Conservation (phyloP, 2,329 filamentous ascomycete species). For the Alternaria sp. region DNA sequence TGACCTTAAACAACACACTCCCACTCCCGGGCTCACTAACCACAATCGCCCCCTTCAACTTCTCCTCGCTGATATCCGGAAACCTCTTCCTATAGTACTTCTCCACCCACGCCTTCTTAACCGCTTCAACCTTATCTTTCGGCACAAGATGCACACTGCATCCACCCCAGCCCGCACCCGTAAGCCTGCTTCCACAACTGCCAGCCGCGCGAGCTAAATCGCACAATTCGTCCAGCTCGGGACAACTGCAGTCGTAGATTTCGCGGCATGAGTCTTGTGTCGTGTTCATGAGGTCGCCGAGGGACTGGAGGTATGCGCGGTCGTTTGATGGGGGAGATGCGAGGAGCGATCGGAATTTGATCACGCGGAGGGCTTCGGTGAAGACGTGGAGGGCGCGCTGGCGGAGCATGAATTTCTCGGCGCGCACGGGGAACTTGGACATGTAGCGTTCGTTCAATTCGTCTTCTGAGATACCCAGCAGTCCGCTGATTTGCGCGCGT, state of each 20-base stretch:
- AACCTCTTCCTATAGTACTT: slow-evolving; percentile 82
- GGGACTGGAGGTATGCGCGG: slow-evolving; percentile 70
- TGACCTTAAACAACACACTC: slow-evolving; percentile 49
- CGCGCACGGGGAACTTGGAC: slow-evolving; percentile 86
- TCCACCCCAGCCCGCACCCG: slow-evolving; percentile 95
- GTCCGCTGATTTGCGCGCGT: slow-evolving; percentile 77
- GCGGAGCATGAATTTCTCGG: slow-evolving; percentile 83
- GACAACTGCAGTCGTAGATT: slow-evolving; percentile 88
- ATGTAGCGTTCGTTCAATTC: slow-evolving; percentile 81
- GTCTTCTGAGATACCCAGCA: slow-evolving; percentile 71
- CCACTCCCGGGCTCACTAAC: slow-evolving; percentile 87
- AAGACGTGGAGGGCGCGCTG: slow-evolving; percentile 92
- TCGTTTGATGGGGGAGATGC: slow-evolving; percentile 52
- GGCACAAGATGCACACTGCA: slow-evolving; percentile 94
- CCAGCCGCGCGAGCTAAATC: slow-evolving; percentile 77
- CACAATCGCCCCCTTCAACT: slow-evolving; percentile 79
- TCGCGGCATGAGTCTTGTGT: slow-evolving; percentile 89
- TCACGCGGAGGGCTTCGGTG: slow-evolving; percentile 83
- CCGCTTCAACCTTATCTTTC: slow-evolving; percentile 76
- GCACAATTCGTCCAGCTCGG: slow-evolving; percentile 91
- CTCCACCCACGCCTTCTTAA: slow-evolving; percentile 77
- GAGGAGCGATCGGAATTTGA: slow-evolving; percentile 82
- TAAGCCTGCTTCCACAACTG: slow-evolving; percentile 82
- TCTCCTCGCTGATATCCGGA: slow-evolving; percentile 72
- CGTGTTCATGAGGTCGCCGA: slow-evolving; percentile 85